Evolutionary conservation across 805 yeast genomes (phyloP), one percentile per base, ranked within the genome.

Genomic region (Ogataea pignaliae): DNA sequence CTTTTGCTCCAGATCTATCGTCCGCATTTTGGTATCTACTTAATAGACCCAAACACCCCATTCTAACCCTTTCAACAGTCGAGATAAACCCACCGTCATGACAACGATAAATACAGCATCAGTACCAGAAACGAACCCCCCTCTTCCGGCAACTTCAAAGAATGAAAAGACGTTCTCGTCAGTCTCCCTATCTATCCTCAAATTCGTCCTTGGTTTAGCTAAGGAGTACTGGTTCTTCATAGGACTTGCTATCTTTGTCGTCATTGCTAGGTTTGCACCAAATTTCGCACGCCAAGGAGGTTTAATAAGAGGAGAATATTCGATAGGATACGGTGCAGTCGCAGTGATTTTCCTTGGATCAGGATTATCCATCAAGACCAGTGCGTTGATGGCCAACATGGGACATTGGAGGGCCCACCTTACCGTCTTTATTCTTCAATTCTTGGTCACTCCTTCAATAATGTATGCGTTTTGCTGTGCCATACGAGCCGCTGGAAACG

Each of bases 261-360:
- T 85, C 9, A 71, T 88, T 30, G 93, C 96, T 0, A 75, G 82
- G 52, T 78, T 79, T 57, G 87, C 79, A 48, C 96, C 97, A 1
- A 73, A 81, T 35, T 88, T 89, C 64, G 96, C 95, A 1, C 75
- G 88, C 45, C 85, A 81, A 52, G 91, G 88, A 13, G 97, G 96
- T 2, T 69, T 80, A 13, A 78, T 88, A 32, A 70, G 75, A 48
- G 90, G 83, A 5, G 79, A 88, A 59, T 88, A 86, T 60, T 69
- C 87, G 36, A 85, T 89, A 30, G 84, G 83, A 11, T 89, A 88
- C 59, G 88, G 89, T 31, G 95, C 95, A 0, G 96, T 88, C 14
- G 95, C 95, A 0, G 66, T 86, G 37, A 89, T 89, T 46, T 88
- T 89, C 66, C 67, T 89, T 35, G 80, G 87, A 30, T 82, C 89